A percentile compares a stretch with the other conserved stretches of the same genome.
Evolutionary conservation across 164 flowering plant species (phyloP).

Genomic region (Chimonanthus salicifolius): DNA sequence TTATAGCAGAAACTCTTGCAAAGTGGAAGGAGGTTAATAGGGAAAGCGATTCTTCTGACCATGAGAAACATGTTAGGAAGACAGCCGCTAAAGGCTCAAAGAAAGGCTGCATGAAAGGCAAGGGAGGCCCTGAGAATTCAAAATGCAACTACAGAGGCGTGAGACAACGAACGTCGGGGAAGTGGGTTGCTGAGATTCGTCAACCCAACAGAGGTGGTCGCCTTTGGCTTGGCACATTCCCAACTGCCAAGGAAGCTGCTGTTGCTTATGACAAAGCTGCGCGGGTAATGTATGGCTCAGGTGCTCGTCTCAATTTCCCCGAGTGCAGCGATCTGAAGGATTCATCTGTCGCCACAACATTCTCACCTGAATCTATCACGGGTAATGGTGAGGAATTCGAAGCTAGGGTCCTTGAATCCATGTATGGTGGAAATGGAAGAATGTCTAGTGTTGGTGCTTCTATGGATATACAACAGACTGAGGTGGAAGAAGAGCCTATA

Average conservation of each 20-base stretch:
- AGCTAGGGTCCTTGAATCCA: too few species aligned
- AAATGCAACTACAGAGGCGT: slow-evolving; percentile 51
- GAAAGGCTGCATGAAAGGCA: slow-evolving; percentile 63
- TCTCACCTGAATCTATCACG: too few species aligned
- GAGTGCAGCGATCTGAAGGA: neutral
- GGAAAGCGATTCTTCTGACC: too few species aligned
- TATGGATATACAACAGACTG: too few species aligned
- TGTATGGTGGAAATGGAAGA: too few species aligned
- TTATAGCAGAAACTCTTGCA: too few species aligned
- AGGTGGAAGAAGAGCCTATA: too few species aligned
- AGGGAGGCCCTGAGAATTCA: slow-evolving; percentile 63
- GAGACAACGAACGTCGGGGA: slow-evolving; percentile 64
- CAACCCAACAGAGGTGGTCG: slow-evolving; percentile 47
- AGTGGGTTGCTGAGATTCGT: slow-evolving; percentile 71
- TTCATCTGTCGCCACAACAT: too few species aligned
- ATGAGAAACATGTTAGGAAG: too few species aligned
- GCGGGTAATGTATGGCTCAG: slow-evolving; percentile 37
- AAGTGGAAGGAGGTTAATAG: too few species aligned
- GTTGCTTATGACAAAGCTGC: slow-evolving; percentile 53
- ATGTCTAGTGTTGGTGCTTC: too few species aligned
- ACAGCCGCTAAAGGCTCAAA: slow-evolving; percentile 9
- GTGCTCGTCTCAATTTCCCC: slow-evolving; percentile 46
- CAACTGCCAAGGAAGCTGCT: slow-evolving; percentile 52
- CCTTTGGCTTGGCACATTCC: slow-evolving; percentile 60
- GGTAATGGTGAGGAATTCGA: too few species aligned